phyloP scores from a whole-genome alignment of 2,329 filamentous ascomycete genomes.

The Neurospora sp. region DNA sequence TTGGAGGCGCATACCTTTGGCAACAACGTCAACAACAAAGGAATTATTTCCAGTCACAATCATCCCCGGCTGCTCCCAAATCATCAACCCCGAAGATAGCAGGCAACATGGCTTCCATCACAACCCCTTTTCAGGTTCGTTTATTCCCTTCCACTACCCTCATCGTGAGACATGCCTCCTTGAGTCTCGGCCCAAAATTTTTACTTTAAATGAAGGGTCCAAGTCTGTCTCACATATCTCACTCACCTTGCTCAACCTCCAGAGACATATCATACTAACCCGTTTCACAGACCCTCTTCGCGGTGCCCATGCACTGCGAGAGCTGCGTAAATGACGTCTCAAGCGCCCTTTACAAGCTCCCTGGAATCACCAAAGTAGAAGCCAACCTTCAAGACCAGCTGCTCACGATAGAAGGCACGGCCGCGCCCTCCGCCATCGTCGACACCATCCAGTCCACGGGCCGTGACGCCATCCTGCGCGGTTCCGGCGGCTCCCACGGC shows the following conservation, averaged over 20 bases:
- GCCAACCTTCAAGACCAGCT: constrained; percentile 76
- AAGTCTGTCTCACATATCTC: not conserved
- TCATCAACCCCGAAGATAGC: not conserved
- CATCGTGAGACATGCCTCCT: not conserved
- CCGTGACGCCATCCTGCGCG: constrained; percentile 86
- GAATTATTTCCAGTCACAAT: constrained; percentile 1
- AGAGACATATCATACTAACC: constrained; percentile 1
- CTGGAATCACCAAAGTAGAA: constrained; percentile 73
- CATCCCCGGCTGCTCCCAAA: not conserved
- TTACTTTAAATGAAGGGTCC: not conserved
- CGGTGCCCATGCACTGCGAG: constrained; percentile 88
- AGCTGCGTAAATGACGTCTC: constrained; percentile 81
- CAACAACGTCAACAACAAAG: constrained; percentile 7
- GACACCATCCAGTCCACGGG: constrained; percentile 81
- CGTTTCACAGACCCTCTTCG: constrained; percentile 68
- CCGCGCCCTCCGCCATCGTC: constrained; percentile 82
- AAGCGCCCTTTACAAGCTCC: constrained; percentile 62
- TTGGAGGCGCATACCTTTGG: constrained; percentile 16
- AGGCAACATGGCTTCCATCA: constrained; percentile 30
- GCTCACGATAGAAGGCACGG: constrained; percentile 78
- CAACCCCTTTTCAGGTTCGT: constrained; percentile 36
- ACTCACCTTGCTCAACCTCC: not conserved
- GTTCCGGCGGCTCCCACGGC: constrained; percentile 73
- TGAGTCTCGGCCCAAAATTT: not conserved
- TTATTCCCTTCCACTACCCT: not conserved